These are phyloP conservation scores for Talaromyces piceae DNA, from an alignment of 2,329 filamentous ascomycete genomes.

Conservation along the genomic window DNA sequence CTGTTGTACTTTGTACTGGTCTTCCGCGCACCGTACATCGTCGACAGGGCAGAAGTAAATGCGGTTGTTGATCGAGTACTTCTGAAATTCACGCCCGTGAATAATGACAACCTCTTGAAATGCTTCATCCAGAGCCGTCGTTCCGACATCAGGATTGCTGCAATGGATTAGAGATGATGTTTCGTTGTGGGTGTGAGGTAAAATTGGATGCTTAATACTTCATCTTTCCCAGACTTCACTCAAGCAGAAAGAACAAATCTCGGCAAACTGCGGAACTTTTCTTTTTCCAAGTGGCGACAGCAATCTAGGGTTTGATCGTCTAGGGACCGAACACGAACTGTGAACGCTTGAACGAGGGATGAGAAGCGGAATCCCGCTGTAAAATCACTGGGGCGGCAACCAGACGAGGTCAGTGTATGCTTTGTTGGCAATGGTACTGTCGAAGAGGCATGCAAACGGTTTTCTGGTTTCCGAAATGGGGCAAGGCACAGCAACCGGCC, in stretches of 20 bases:
- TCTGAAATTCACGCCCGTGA: slow-evolving; percentile 60
- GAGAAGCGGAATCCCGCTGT: background rate
- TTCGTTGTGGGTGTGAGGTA: background rate
- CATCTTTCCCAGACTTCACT: background rate
- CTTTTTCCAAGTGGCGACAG: background rate
- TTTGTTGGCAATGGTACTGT: slow-evolving; percentile 5
- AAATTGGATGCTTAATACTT: slow-evolving; percentile 22
- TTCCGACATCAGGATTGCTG: slow-evolving; percentile 41
- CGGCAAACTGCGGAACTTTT: background rate
- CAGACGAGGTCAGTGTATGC: background rate
- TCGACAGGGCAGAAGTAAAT: slow-evolving; percentile 64
- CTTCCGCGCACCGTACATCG: slow-evolving; percentile 46
- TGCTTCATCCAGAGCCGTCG: slow-evolving; percentile 47
- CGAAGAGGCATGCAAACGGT: slow-evolving; percentile 2
- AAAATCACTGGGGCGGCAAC: slow-evolving; percentile 1
- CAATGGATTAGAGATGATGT: slow-evolving; percentile 21
- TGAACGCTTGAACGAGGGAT: background rate
- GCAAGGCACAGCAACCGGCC: slow-evolving; percentile 5
- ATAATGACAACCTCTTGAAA: slow-evolving; percentile 54
- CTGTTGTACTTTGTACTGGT: background rate
- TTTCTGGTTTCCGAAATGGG: slow-evolving; percentile 6
- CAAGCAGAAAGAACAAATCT: background rate
- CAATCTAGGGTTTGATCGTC: background rate
- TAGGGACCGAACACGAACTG: background rate
- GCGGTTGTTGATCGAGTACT: slow-evolving; percentile 56